Evolutionary conservation across 192 early-diverging fungal species (phyloP).

Genomic region (Entophlyctis helioformis): DNA sequence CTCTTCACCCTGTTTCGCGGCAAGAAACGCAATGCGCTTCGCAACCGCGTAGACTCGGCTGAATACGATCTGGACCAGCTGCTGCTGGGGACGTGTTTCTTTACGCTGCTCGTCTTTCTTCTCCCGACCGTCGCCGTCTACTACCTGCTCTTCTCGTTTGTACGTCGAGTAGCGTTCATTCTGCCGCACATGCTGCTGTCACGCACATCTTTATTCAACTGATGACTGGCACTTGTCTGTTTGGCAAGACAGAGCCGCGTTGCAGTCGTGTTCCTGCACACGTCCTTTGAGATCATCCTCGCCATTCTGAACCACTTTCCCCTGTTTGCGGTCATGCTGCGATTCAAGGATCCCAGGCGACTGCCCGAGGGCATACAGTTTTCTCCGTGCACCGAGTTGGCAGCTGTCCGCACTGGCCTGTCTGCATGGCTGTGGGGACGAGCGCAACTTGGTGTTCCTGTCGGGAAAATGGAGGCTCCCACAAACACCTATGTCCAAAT

Average conservation of each 20-base stretch:
- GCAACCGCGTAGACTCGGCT: constrained; percentile 85
- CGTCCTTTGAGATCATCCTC: constrained; percentile 68
- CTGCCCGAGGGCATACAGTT: constrained; percentile 49
- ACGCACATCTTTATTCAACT: too few species aligned
- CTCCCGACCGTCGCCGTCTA: constrained; percentile 94
- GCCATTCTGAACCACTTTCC: constrained; percentile 95
- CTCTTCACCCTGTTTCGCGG: constrained; percentile 90
- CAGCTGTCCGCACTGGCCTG: background rate
- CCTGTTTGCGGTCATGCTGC: constrained; percentile 81
- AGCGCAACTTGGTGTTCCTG: too few species aligned
- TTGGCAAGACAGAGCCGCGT: constrained; percentile 51
- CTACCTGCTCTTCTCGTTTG: constrained; percentile 79
- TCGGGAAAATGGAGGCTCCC: too few species aligned
- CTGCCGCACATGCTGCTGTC: background rate
- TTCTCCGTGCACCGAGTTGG: background rate
- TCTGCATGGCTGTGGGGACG: background rate
- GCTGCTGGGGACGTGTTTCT: constrained; percentile 84
- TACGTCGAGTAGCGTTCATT: too few species aligned
- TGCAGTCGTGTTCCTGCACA: constrained; percentile 67
- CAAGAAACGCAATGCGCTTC: constrained; percentile 71
- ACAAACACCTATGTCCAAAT: too few species aligned
- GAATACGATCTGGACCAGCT: constrained; percentile 95
- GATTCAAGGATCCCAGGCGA: constrained; percentile 74
- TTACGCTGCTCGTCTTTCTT: constrained; percentile 84
- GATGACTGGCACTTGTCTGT: background rate